A percentile compares a stretch with the other conserved stretches of the same genome.
Evolutionary conservation across 2,329 filamentous ascomycete genomes (phyloP).

Genomic region (Daldinia sp.): DNA sequence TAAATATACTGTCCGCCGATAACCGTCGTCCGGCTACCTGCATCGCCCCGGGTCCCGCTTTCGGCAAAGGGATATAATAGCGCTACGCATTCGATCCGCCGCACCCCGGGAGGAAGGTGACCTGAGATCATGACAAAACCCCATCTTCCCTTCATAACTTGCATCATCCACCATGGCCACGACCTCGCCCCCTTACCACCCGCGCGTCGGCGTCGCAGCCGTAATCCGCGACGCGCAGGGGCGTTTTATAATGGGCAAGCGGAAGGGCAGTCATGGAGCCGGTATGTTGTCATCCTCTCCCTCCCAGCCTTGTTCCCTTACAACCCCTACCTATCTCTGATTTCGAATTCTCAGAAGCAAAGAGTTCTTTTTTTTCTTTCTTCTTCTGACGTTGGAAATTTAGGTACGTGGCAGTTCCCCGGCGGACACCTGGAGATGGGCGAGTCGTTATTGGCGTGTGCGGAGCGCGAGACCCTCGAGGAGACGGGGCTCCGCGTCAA

Average conservation of each 20-base stretch:
- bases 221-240: conserved; percentile 59
- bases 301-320: not conserved
- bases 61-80: conserved; percentile 3
- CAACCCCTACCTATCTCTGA: too few species aligned
- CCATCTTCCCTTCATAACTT: too few species aligned
- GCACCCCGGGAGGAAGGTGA: too few species aligned
- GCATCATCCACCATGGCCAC: conserved; percentile 40
- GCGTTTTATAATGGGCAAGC: conserved; percentile 61
- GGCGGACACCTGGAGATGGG: conserved; percentile 81
- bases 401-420: conserved; percentile 74
- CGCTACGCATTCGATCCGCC: not conserved
- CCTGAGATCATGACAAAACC: not conserved
- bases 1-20: not conserved
- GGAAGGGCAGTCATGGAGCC: conserved; percentile 62
- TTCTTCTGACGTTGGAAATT: not conserved
- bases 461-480: conserved; percentile 74
- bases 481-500: conserved; percentile 74
- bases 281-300: conserved; percentile 53
- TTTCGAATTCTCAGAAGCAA: too few species aligned
- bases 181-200: conserved; percentile 43
- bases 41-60: conserved; percentile 18
- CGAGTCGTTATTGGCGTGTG: conserved; percentile 72
- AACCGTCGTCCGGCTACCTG: not conserved
- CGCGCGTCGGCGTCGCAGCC: conserved; percentile 63
- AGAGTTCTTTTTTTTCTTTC: too few species aligned